Evolutionary conservation across 345 rosid species (phyloP).

Genomic region (Turritis glabra): DNA sequence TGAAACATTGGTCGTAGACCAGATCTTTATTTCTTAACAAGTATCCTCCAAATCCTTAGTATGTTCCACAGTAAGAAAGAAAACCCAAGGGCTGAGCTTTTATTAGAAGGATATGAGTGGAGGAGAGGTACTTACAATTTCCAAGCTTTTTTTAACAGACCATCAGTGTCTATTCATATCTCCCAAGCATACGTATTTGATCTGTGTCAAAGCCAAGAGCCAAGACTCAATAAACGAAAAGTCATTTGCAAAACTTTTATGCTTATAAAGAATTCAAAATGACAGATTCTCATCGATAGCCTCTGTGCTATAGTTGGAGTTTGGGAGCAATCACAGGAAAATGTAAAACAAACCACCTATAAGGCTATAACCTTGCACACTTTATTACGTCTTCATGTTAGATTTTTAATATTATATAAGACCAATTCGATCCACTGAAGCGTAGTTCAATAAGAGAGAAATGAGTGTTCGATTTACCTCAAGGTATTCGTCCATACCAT

Average conservation of each 20-base stretch:
- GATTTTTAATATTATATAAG: slow-evolving; percentile 16
- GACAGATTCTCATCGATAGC: neutral
- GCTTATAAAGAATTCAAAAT: slow-evolving; percentile 5
- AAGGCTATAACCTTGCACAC: neutral
- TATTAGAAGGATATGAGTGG: neutral
- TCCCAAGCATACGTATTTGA: slow-evolving; percentile 83
- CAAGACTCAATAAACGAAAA: neutral
- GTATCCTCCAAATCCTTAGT: slow-evolving; percentile 14
- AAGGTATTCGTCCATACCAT: slow-evolving; percentile 90
- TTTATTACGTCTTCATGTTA: slow-evolving; percentile 12
- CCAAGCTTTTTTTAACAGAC: slow-evolving; percentile 14
- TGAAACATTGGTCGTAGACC: slow-evolving; percentile 7
- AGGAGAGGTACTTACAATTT: slow-evolving; percentile 16
- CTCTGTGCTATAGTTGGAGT: neutral
- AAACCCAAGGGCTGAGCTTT: slow-evolving; percentile 9
- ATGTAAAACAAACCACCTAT: neutral
- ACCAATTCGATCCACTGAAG: neutral
- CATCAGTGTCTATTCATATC: slow-evolving; percentile 71
- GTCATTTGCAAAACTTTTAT: neutral
- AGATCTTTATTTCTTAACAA: slow-evolving; percentile 5
- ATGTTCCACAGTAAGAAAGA: neutral
- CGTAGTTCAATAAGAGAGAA: slow-evolving; percentile 7
- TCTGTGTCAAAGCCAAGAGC: slow-evolving; percentile 45
- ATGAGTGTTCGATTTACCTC: slow-evolving; percentile 54
- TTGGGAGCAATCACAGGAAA: slow-evolving; percentile 1